Evolutionary conservation across 179 eudicot species (phyloP).

Genomic region (Nepenthes alata): DNA sequence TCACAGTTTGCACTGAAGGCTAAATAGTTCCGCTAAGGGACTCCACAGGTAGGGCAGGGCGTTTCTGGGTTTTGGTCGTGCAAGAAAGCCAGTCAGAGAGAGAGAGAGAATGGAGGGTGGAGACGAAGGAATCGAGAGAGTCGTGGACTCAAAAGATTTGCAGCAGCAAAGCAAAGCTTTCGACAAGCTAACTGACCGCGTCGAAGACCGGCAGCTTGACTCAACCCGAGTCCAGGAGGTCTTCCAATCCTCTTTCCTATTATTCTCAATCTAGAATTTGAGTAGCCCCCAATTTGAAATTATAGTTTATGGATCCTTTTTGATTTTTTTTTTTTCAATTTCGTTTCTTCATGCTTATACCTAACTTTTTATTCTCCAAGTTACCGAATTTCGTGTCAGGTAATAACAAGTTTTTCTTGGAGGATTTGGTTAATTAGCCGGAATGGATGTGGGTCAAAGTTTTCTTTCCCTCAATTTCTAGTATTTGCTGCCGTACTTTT

Average conservation of each 20-base stretch:
- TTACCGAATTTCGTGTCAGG: too few relatives aligned
- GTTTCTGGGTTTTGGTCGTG: too few relatives aligned
- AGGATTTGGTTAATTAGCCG: too few relatives aligned
- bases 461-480: not conserved
- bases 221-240: slow-evolving; percentile 94
- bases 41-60: too few relatives aligned
- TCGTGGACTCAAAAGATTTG: slow-evolving; percentile 69
- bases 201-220: slow-evolving; percentile 94
- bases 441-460: too few relatives aligned
- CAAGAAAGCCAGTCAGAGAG: too few relatives aligned
- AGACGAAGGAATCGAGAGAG: slow-evolving; percentile 52
- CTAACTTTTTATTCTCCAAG: too few relatives aligned
- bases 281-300: not conserved
- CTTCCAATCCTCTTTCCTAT: not conserved
- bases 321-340: not conserved
- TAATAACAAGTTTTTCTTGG: too few relatives aligned
- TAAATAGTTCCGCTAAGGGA: too few relatives aligned
- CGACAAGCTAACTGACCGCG: slow-evolving; percentile 91
- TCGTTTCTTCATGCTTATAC: too few relatives aligned
- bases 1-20: too few relatives aligned
- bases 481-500: not conserved
- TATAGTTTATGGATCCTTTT: not conserved
- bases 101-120: slow-evolving; percentile 40
- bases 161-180: slow-evolving; percentile 91
- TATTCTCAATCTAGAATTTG: not conserved